Evolutionary conservation across 192 early-diverging fungal genomes (phyloP), one percentile per base, ranked within the genome.

Genomic region (Coemansia sp.): DNA sequence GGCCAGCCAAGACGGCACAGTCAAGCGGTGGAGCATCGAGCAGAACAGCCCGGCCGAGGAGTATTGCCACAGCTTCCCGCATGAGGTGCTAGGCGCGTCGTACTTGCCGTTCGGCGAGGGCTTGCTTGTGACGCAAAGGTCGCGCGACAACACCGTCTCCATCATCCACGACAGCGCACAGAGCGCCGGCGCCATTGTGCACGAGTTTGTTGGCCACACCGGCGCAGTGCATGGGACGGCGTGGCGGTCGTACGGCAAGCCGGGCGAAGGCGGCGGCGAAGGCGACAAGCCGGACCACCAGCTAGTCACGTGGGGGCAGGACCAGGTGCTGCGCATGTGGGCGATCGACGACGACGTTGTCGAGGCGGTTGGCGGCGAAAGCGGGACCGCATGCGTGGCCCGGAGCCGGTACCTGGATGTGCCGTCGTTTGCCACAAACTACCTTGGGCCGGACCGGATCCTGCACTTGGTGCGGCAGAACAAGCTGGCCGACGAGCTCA

Each of bases 261-360:
- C 30, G 3, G 51, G 23, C 46, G 45, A 35, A 26, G 23, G 9
- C 34, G 60, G 57, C 53, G 45, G 35, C 39, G 12, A 6, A 1
- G 46, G 20, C 34, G 38, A 66, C 43, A 21, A 53, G 20, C 51
- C 60, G 15, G 72, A 67, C 41, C 64, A 64, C 67, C 74, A 84
- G 69, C 69, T 84, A 5, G 73, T 84, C 8, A 78, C 81, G 36
- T 84, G 81, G 81, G 69, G 66, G n/a, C 51, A 51, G 24, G 81
- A 84, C 61, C 73, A 66, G 64, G 67, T 78, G 24, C 44, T 84
- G 69, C 76, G 81, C 21, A 58, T 75, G 66, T 84, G 81, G 81
- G 38, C 70, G 36, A 44, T 68, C 11, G 60, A 64, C 52, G 48
- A 61, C 20, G 20, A 24, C 26, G 38, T 63, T 14, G 45, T 75